Base-by-base conservation (phyloP, 495 filamentous ascomycete species). In the Clavariopsis aquatica region DNA sequence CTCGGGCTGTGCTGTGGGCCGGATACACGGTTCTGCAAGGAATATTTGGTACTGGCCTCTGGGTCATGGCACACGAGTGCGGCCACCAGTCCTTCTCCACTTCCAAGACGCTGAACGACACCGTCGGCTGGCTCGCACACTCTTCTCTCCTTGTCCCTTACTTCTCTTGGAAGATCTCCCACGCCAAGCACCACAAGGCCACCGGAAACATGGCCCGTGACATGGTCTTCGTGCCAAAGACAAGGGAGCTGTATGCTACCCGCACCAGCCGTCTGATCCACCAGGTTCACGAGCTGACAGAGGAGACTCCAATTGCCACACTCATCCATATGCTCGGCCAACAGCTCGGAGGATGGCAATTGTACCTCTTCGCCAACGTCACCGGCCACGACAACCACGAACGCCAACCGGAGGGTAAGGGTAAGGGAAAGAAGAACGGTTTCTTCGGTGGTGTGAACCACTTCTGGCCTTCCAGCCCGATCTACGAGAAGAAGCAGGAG, bases 221-320 rank as follows among this genome's bases (percentile, higher is more conserved):
- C 78, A 97, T 97, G 92, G 94, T 97, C 62, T 96, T 96, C 79
- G 82, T 96, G 2, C 94, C 94, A 36, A 90, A 89, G 80, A 92
- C 90, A 60, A 85, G 92, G 36, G 83, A 91, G 52, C 75, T 87
- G 74, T 89, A 88, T 69, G 89, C 90, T 31, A 83, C 80, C 52
- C 85, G 85, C 47, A 65, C 91, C 61, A 90, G 90, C 69, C 81
- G 80, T 64, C 66, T 90, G 57, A 78, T 83, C 55, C 88, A 96
- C 74, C 90, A 97, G 74, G 76, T 98, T 54, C 74, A 82, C 49
- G 94, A 98, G 78, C 81, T 97, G 57, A 85, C 87, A 67, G 94
- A 98, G 85, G 94, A 98, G 80, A 95, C 93, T 9, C 94, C 94
- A 51, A 89, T 96, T 70, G 82, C 82, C 62, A 96, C 92, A 57